Evolutionary conservation across 1,139 yeast species (phyloP), one percentile per base, ranked within the genome.

Genomic region (Blastobotrys arbuscula): DNA sequence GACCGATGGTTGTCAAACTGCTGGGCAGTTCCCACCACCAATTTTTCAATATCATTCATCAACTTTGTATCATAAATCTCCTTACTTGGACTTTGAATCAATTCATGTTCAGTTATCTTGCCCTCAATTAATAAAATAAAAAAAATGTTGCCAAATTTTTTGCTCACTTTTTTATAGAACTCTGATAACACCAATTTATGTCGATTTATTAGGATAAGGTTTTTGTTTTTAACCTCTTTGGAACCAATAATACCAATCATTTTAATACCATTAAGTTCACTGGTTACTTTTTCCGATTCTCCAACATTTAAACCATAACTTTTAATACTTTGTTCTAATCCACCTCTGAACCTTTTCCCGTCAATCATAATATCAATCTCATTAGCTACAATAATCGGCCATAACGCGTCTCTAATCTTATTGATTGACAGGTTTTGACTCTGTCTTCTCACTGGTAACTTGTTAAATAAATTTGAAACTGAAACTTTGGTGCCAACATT

Each of bases 401-500:
- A 26, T 20, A 45, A 33, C 34, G 31, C 18, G 24, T 38, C 39
- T 19, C 35, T 37, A 5, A 48, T 36, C 12, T 40, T 33, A 6
- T 16, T 12, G 3, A 41, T 12, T 9, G 20, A 37, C 20, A 24
- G 23, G 10, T 18, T 19, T 21, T 24, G 26, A 35, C 39, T 16
- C 9, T 53, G 55, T 37, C 73, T 68, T 26, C 96, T 68, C 1
- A 85, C 89, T 0, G 90, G 89, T 1, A 78, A 47, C 36, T 69
- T 71, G 18, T 70, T 65, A 59, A 83, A 83, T 18, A 85, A 50
- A 49, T 78, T 74, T 4, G 67, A 58, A 0, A 79, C 74, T 0
- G 63, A 50, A 1, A 83, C 73, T 0, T 62, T 53, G 0, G 94
- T 82, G 0, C 95, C 94, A 9, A 15, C 13, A 8, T 13, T 15